Evolutionary conservation across 2,329 filamentous ascomycete genomes (phyloP), one percentile per base, ranked within the genome.

Genomic region (Hypoxylon sp.): DNA sequence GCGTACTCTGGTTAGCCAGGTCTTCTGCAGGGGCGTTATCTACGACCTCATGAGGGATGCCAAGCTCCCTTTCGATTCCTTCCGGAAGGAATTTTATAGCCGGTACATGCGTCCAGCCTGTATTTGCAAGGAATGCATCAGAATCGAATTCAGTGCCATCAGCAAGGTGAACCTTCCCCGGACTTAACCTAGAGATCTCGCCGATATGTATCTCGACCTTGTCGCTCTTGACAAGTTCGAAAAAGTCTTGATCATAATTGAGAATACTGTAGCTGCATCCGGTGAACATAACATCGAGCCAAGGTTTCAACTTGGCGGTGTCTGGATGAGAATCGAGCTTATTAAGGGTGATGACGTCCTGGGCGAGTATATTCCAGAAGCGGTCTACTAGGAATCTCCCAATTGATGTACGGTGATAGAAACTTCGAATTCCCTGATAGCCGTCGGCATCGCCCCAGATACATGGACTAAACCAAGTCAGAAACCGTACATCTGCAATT

Each of bases 401-500:
- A 1, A 91, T 55, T 20, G 80, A 77, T 0, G 88, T 91, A 20
- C 83, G 81, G 68, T 92, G 89, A 53, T 89, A 81, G 66, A 91
- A 88, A 2, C 77, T 75, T 3, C 89, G 83, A 1, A 88, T 81
- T 6, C 78, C 79, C 3, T 83, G 80, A 71, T 86, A 91, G 0
- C 90, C 90, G 73, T 90, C 90, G 2, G 84, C 86, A 2, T 84
- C 82, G 2, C 90, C 90, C 90, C 91, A 95, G 25, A 92, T 85
- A 75, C 91, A 94, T 0, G 92, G 92, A 53, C 88, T 90, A 77
- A 95, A 89, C 89, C 91, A 94, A 1, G 89, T 91, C 48, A 94
- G 79, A 66, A 91, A 83, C 0, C 92, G 88, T 0, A 86, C 90
- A 42, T 85, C 82, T 83, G 35, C 2, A 49, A 31, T 13, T 25